Evolutionary conservation across 805 yeast genomes (phyloP), one percentile per base, ranked within the genome.

Genomic region (Tetrapisispora pingtungensis): DNA sequence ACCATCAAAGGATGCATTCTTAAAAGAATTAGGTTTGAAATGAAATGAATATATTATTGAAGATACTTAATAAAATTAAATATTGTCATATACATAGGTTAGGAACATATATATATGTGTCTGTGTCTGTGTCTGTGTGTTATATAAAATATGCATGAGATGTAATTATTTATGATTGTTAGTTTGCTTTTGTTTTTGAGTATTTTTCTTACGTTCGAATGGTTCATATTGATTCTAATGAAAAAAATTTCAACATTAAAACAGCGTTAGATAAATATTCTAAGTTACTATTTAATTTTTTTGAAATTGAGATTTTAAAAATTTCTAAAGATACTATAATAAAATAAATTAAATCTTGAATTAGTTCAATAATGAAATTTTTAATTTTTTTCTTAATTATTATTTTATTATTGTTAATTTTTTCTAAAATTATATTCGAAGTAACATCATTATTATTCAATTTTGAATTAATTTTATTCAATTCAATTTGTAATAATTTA

Each of bases 1-100:
- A 55, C 94, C 95, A 41, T 77, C 74, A 54, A 75, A 80, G 39
- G 76, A 72, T 28, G 89, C 94, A 0, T 86, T 86, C 67, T 68
- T 84, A 51, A 53, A 72, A 52, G 94, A 84, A 58, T 61, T 84
- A 40, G 84, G 84, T 14, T 56, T 74, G 33, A 43, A 42, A 17
- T 44, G 8, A 27, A 33, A 18, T 13, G 5, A 19, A 18, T 5
- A 19, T 12, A n/a, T n/a, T n/a, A n/a, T n/a, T n/a, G n/a, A n/a
- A n/a, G n/a, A n/a, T n/a, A n/a, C n/a, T n/a, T n/a, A n/a, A n/a
- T n/a, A n/a, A n/a, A n/a, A n/a, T n/a, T n/a, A n/a, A n/a, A n/a
- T n/a, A n/a, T n/a, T n/a, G n/a, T n/a, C n/a, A n/a, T n/a, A n/a
- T n/a, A n/a, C n/a, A n/a, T n/a, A n/a, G n/a, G n/a, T n/a, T n/a